These are phyloP conservation scores for Gnomoniopsis smithogilvyi DNA, from an alignment of 2,329 filamentous ascomycete genomes.

Conservation along the genomic window DNA sequence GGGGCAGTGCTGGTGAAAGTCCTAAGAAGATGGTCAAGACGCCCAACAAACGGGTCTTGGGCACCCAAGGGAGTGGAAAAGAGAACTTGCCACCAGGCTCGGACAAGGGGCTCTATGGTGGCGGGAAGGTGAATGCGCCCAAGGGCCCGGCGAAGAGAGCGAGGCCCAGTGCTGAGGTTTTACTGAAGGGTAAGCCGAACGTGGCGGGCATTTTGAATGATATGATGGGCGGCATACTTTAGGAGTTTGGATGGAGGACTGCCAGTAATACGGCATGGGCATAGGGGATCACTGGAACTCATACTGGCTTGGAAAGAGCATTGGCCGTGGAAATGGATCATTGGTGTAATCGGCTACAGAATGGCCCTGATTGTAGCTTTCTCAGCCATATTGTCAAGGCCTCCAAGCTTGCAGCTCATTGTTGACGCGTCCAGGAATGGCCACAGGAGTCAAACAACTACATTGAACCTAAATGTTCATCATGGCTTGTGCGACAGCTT, in stretches of 20 bases:
- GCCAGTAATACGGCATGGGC: background rate
- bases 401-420: background rate
- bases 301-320: background rate
- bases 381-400: too few species aligned
- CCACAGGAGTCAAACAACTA: background rate
- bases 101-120: conserved; percentile 1
- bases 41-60: conserved; percentile 19
- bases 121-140: conserved; percentile 39
- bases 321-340: background rate
- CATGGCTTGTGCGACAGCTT: background rate
- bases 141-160: conserved; percentile 46
- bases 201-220: conserved; percentile 79
- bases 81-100: background rate
- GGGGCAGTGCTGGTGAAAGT: conserved; percentile 18
- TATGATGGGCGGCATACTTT: conserved; percentile 37
- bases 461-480: background rate
- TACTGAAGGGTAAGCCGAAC: conserved; percentile 66
- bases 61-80: background rate
- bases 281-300: background rate
- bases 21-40: conserved; percentile 17
- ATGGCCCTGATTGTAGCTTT: too few species aligned
- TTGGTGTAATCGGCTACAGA: too few species aligned
- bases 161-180: conserved; percentile 56
- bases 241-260: conserved; percentile 1
- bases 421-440: background rate